These are phyloP conservation scores for Orbilia oligospora DNA, from an alignment of 2,329 filamentous ascomycete genomes.

Conservation along the genomic window DNA sequence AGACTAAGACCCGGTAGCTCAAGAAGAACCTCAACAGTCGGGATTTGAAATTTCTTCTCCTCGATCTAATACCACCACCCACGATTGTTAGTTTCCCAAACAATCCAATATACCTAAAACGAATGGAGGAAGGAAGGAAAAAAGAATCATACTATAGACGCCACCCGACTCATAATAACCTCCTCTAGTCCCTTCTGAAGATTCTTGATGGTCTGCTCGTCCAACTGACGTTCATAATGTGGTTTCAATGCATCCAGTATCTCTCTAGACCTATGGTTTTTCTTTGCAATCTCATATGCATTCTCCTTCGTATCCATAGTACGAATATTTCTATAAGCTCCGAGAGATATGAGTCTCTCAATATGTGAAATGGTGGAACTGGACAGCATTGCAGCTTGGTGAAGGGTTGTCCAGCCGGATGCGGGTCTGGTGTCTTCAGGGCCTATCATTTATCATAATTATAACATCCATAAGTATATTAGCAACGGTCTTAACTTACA, in stretches of 20 bases:
- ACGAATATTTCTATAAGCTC: conserved; percentile 32
- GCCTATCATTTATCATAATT: background rate
- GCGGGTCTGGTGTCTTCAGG: conserved; percentile 23
- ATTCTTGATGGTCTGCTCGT: conserved; percentile 30
- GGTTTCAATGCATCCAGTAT: conserved; percentile 49
- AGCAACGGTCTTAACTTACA: background rate
- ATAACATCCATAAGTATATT: too few relatives aligned
- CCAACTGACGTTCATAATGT: background rate
- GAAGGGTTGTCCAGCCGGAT: conserved; percentile 51
- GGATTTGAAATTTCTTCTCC: conserved; percentile 36
- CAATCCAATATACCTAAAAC: too few relatives aligned
- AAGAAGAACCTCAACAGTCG: conserved; percentile 36
- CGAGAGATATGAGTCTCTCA: conserved; percentile 45
- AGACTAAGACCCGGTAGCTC: conserved; percentile 32
- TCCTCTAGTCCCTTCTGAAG: conserved; percentile 46
- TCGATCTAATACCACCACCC: conserved; percentile 21
- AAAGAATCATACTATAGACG: conserved; percentile 7
- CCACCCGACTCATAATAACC: conserved; percentile 35
- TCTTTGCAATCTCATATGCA: conserved; percentile 51
- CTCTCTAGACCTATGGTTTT: conserved; percentile 19
- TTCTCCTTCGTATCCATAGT: conserved; percentile 47
- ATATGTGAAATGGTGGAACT: conserved; percentile 33
- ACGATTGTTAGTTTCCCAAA: background rate
- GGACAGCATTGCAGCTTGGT: conserved; percentile 40
- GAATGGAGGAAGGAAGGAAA: background rate